Evolutionary conservation across 345 rosid species (phyloP), one percentile per base, ranked within the genome.

Genomic region (Carallia pectinifolia): DNA sequence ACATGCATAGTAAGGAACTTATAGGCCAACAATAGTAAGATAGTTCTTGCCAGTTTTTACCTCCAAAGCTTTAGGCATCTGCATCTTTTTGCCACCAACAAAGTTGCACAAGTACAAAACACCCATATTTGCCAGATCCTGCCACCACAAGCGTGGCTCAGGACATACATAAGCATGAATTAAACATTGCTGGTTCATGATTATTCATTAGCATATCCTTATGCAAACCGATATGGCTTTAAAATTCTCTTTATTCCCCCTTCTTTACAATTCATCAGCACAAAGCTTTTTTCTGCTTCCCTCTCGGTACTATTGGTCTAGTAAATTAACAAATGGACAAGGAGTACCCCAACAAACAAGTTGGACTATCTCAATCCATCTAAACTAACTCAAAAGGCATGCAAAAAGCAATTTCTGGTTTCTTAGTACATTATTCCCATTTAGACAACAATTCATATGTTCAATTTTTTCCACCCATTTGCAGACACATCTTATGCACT

Each of bases 91-190:
- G 52, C 81, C 78, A 10, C 71, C 61, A 56, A 74, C 72, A 62
- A 65, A 70, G 71, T 74, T 74, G 78, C 81, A 78, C 8, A 78
- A 44, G 75, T 69, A 74, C 61, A 66, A 10, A 16, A 78, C 71
- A 36, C 81, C 78, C 75, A 65, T 62, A 78, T 78, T 78, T 70
- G 78, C 75, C 54, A 74, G 40, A 70, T 74, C 75, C 81, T 78
- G 81, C 54, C 48, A 66, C 16, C 65, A 70, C 0, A 66, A 6
- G 12, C 33, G 17, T 61, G 37, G 4, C 67, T 62, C 29, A 67
- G 67, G 38, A 34, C 33, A 61, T 27, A 12, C n/a, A 9, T 39
- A 34, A 33, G 9, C 15, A 16, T 16, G 38, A 16, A 53, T 27
- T 16, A 34, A 61, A 23, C 36, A 65, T 16, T 38, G 8, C 5